Conservation (phyloP, 305 asterid species). For the Plantago lanceolata region DNA sequence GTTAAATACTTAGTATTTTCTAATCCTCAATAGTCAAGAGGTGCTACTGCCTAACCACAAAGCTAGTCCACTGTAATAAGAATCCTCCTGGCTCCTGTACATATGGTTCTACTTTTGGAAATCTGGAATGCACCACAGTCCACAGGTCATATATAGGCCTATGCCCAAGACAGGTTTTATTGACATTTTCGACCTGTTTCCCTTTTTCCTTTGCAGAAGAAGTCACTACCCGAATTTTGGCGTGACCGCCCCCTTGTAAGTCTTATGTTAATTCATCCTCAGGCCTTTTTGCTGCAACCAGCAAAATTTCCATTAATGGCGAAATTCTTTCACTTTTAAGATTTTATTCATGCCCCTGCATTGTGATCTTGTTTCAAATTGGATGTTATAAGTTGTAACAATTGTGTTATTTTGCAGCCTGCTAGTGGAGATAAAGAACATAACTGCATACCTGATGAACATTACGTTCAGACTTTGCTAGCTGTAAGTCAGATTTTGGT, state of each 20-base stretch:
- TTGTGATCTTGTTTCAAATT: no score
- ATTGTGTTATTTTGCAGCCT: slow-evolving; percentile 52
- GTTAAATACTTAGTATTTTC: not conserved
- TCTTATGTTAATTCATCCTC: slow-evolving; percentile 24
- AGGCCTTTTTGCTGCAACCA: slow-evolving; percentile 9
- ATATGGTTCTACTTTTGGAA: no score
- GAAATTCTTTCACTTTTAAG: not conserved
- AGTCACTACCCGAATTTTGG: slow-evolving; percentile 93
- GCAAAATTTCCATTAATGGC: slow-evolving; percentile 10
- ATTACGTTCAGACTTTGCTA: slow-evolving; percentile 87
- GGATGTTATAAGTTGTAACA: slow-evolving; percentile 8
- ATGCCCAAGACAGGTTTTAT: not conserved
- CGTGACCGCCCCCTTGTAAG: slow-evolving; percentile 79
- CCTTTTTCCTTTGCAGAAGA: slow-evolving; percentile 47
- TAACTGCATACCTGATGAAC: slow-evolving; percentile 97
- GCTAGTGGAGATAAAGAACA: slow-evolving; percentile 72
- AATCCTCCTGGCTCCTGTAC: no score
- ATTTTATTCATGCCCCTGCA: no score
- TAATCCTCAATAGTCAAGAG: not conserved
- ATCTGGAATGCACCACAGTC: no score
- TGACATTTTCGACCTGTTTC: slow-evolving; percentile 8
- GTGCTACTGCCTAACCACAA: not conserved
- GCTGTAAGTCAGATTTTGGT: slow-evolving; percentile 48
- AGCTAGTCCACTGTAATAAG: not conserved
- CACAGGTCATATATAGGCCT: no score